Evolutionary conservation across 371 early-diverging fungal genomes (phyloP).

Genomic region (Mortierella sp.): DNA sequence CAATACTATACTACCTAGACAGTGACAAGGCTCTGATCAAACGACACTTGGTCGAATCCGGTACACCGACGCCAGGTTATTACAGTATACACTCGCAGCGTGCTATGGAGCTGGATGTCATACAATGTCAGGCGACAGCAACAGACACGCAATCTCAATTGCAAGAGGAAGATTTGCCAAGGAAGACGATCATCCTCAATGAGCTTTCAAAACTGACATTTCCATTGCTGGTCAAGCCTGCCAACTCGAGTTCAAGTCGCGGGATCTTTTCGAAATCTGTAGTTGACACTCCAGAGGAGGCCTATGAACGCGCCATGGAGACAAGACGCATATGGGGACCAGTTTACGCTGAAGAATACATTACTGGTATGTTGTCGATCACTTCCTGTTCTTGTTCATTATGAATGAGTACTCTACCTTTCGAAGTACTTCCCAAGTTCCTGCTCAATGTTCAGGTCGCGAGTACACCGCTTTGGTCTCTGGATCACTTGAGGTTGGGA

Average conservation of each 20-base stretch:
- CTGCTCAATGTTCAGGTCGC: conserved; percentile 17
- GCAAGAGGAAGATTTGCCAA: conserved; percentile 13
- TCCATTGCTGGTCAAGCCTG: conserved; percentile 41
- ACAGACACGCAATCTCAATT: not conserved
- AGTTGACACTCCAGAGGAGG: conserved; percentile 44
- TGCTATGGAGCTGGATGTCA: too few relatives aligned
- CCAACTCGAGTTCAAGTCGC: conserved; percentile 46
- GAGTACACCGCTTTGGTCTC: conserved; percentile 34
- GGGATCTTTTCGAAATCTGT: conserved; percentile 41
- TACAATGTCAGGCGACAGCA: conserved; percentile 15
- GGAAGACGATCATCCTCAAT: conserved; percentile 15
- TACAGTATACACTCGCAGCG: not conserved
- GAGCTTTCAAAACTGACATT: conserved; percentile 30
- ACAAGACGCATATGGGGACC: conserved; percentile 47
- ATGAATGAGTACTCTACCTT: too few relatives aligned
- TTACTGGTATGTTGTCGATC: conserved; percentile 14
- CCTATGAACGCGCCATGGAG: conserved; percentile 37
- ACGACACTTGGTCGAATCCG: conserved; percentile 25
- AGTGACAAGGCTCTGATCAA: conserved; percentile 49
- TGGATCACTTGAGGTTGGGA: conserved; percentile 22
- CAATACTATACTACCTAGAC: conserved; percentile 28
- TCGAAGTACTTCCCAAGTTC: too few relatives aligned
- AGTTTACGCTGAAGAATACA: conserved; percentile 49
- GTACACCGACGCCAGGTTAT: conserved; percentile 35
- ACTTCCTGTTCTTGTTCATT: not conserved